Evolutionary conservation across 202 grass and related monocot genomes (phyloP), one percentile per base, ranked within the genome.

Genomic region (Digitaria exilis): DNA sequence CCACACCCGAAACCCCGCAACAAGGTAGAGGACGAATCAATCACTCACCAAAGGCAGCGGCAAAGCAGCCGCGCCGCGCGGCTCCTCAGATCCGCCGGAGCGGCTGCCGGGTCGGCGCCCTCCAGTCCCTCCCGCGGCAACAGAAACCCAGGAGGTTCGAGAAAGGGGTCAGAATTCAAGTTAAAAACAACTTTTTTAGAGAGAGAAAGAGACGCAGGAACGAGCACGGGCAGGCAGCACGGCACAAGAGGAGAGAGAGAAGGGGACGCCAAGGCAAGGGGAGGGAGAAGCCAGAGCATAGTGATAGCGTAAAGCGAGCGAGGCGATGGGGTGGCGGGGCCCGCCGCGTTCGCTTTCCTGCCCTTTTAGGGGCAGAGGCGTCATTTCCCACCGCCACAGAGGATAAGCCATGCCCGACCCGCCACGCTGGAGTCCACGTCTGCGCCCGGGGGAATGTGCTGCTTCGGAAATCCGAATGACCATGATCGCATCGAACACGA

Each of bases 311-410:
- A 44, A 13, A 29, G 60, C 57, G 56, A 37, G 22, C 22, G 19
- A 57, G 29, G 18, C 18, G 56, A 58, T 45, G 88, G 65, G 84
- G 81, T 87, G 87, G 89, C 18, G 88, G 89, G 87, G 5, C 69
- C 80, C 69, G 26, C 83, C 2, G 6, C 70, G 55, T 35, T 48
- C 88, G 78, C 89, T 91, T 91, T 87, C 32, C 39, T 60, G 84
- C 88, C 35, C 74, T 82, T 84, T 77, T 73, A 29, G 11, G 21
- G 89, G 82, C 67, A 87, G 62, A 21, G 32, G 19, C 43, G 68
- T 79, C 43, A 63, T 62, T 79, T 63, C 73, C 10, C 5, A 6
- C 2, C 18, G 54, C 10, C 67, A 45, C 25, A 61, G 54, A 25
- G 69, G 60, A 57, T 65, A 58, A 26, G 19, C 48, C 44, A 46